phyloP scores from a whole-genome alignment of 805 yeast species.

The Tetrapisispora nanseiensis region DNA sequence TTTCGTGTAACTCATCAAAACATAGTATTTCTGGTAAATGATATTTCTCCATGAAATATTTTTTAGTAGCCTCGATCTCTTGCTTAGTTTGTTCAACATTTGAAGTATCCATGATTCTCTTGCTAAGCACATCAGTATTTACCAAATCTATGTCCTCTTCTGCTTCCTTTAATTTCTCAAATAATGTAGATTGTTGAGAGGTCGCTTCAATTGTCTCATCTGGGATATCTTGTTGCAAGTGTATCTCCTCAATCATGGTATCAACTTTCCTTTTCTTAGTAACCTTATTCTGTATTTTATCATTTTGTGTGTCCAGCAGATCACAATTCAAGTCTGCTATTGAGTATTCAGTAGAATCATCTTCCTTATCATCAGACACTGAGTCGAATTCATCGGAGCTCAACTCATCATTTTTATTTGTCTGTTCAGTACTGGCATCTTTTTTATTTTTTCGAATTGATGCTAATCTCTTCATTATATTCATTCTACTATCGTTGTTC shows the following conservation, averaged over 20 bases:
- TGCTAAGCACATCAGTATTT: background rate
- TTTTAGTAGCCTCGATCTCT: background rate
- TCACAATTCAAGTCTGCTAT: background rate
- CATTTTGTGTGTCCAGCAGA: background rate
- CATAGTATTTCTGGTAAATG: conserved; percentile 23
- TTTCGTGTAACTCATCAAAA: conserved; percentile 23
- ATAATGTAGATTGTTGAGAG: background rate
- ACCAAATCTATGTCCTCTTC: background rate
- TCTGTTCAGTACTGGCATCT: background rate
- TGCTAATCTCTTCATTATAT: background rate
- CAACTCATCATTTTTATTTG: background rate
- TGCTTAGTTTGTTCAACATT: background rate
- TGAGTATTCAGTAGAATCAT: background rate
- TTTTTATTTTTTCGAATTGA: background rate
- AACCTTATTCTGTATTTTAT: background rate
- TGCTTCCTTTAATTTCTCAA: background rate
- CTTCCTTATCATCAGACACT: background rate
- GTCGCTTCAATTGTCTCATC: background rate
- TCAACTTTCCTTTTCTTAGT: background rate
- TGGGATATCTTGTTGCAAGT: background rate
- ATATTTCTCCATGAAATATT: conserved; percentile 13
- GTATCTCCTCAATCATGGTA: background rate
- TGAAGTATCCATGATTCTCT: background rate
- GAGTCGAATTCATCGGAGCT: conserved; percentile 2
- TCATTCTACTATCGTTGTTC: background rate